These are phyloP conservation scores for Verbena officinalis DNA, from an alignment of 257 asterid genomes.

Conservation along the genomic window DNA sequence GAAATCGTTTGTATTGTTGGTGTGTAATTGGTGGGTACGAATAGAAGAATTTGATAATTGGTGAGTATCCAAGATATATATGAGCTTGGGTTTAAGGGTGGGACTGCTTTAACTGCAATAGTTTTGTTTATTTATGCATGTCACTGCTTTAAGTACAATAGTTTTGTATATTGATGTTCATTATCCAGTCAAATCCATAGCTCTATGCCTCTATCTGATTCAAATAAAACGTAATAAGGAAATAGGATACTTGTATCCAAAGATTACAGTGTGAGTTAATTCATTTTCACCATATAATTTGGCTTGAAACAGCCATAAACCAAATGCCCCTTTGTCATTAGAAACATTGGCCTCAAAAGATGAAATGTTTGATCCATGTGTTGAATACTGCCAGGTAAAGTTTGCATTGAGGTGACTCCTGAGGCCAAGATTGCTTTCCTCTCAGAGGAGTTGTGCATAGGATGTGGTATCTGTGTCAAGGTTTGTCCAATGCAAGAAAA, in stretches of 20 bases:
- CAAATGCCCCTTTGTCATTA: too few relatives aligned
- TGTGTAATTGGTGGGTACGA: not conserved
- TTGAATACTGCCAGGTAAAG: slow-evolving; percentile 60
- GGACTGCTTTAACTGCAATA: not conserved
- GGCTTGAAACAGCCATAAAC: not conserved
- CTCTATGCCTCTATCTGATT: not conserved
- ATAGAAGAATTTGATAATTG: too few relatives aligned
- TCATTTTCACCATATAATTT: not conserved
- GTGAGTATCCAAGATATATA: not conserved
- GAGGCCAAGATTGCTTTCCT: slow-evolving; percentile 82
- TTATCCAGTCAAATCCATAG: not conserved
- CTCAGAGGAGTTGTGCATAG: slow-evolving; percentile 97
- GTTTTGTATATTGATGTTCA: not conserved
- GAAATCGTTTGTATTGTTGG: not conserved
- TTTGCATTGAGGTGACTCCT: slow-evolving; percentile 88
- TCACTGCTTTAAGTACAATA: not conserved
- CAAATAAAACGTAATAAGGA: not conserved
- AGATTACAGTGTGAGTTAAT: not conserved
- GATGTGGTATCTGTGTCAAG: slow-evolving; percentile 98
- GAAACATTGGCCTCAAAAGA: too few relatives aligned
- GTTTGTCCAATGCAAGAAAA: slow-evolving; percentile 41
- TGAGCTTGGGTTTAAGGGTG: not conserved
- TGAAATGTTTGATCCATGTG: not conserved
- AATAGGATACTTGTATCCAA: too few relatives aligned
- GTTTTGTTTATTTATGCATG: not conserved